Evolutionary conservation across 1,284 basidiomycete genomes (phyloP).

Genomic region (Fomitopsis schrenkii): DNA sequence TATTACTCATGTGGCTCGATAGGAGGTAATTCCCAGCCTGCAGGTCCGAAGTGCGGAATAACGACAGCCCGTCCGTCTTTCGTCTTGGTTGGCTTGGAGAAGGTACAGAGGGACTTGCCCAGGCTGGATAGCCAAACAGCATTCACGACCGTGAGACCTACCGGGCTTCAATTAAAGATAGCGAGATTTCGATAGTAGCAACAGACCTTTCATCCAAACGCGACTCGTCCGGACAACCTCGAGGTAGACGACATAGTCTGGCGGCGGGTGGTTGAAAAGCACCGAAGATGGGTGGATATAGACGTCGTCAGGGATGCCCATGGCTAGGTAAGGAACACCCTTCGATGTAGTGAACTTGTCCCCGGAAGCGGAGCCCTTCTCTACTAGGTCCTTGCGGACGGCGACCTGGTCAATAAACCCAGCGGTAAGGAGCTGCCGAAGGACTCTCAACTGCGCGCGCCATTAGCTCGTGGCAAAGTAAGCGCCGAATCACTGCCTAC

Average conservation of each 20-base stretch:
- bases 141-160: slow-evolving; percentile 84
- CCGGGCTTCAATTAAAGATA: slow-evolving; percentile 4
- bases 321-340: slow-evolving; percentile 81
- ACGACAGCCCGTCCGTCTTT: slow-evolving; percentile 63
- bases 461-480: slow-evolving; percentile 1
- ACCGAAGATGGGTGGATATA: slow-evolving; percentile 92
- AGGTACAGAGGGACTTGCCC: slow-evolving; percentile 82
- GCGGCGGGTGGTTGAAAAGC: slow-evolving; percentile 68
- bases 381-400: slow-evolving; percentile 81
- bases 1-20: slow-evolving; percentile 43
- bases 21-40: slow-evolving; percentile 82
- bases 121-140: slow-evolving; percentile 85
- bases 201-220: slow-evolving; percentile 77
- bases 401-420: slow-evolving; percentile 97
- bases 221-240: slow-evolving; percentile 77
- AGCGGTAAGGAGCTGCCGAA: slow-evolving; percentile 86
- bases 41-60: slow-evolving; percentile 79
- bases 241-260: slow-evolving; percentile 85
- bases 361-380: slow-evolving; percentile 54
- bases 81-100: slow-evolving; percentile 81
- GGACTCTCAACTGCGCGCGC: slow-evolving; percentile 71
- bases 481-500: slow-evolving; percentile 33
- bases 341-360: slow-evolving; percentile 72
- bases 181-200: slow-evolving; percentile 3
- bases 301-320: slow-evolving; percentile 84